Evolutionary conservation across 352 stramenopile genomes (phyloP), one percentile per base, ranked within the genome.

Genomic region (Ochromonadaceae sp.): DNA sequence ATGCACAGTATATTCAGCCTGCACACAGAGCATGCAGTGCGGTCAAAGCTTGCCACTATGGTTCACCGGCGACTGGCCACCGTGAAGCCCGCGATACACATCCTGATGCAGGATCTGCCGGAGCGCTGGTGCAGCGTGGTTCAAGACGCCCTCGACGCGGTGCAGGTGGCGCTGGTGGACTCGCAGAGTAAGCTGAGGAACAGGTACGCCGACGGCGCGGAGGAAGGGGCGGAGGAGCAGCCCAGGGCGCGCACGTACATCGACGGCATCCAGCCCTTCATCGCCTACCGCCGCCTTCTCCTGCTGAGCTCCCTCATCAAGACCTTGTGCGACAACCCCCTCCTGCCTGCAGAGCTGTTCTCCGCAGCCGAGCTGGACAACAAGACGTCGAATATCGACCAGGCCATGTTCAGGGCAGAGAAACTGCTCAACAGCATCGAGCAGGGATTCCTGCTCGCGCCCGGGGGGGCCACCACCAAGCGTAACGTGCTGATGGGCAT

Each of bases 221-320:
- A n/a, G n/a, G n/a, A n/a, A n/a, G n/a, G n/a, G n/a, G n/a, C n/a
- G n/a, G n/a, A n/a, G n/a, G 26, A 22, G 7, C 7, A 22, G 14
- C 12, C 17, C 12, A 57, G 9, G 22, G 7, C 39, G 22, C 5
- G 43, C 5, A 5, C 43, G 10, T 48, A 46, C 25, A 60, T 73
- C 22, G 68, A 73, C 25, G 68, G 68, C 1, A 15, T 73, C 3
- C 65, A 70, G 38, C 68, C 68, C 1, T 59, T 70, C 20, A 30
- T 60, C 22, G 35, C 40, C 26, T 73, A 73, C 48, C 50, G 59
- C 31, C 53, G 68, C 22, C n/a, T 73, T 20, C 30, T 73, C 1
- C 32, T 42, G 14, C 25, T 70, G 12, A 32, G 22, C 22, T 3
- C 39, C 0, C 30, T 67, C 28, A 3, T 46, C 3, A 36, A 59